Evolutionary conservation across 768 basidiomycete genomes (phyloP), one percentile per base, ranked within the genome.

Genomic region (Amanita thiersii): DNA sequence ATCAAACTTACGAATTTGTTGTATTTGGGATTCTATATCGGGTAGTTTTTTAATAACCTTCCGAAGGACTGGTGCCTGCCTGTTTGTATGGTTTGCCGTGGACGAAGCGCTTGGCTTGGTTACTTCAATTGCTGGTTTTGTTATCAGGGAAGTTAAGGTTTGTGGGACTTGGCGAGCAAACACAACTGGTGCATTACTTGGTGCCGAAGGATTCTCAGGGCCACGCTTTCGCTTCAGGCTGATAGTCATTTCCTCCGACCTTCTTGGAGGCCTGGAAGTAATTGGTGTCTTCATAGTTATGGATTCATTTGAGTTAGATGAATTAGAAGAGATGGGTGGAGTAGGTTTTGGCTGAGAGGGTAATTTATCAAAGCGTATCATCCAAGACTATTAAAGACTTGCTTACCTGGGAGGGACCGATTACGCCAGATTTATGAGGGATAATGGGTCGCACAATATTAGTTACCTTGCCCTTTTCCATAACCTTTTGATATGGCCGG

Each of bases 211-310:
- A 32, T 43, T 47, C 25, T 66, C 64, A 20, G 58, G 45, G 12
- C 58, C 62, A 44, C 69, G 56, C 48, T 72, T 73, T 25, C 70
- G 64, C 48, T 73, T 70, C 30, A 70, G 48, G 26, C 34, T 55
- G 3, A 53, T 47, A 7, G 53, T 11, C 2, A 20, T 7, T 21
- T 42, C 17, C 25, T 9, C 24, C 17, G 14, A 14, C n/a, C 5
- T 6, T 3, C 20, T 10, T 8, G 17, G 38, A 28, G 23, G 25
- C 14, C 15, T 8, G n/a, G 26, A 28, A 7, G 42, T 14, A 23
- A 20, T 11, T 29, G 7, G 7, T n/a, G 17, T 12, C 12, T 19
- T 37, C 17, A 14, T 19, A n/a, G 15, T 19, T 12, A 10, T 19
- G 20, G 10, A 20, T 36, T n/a, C 29, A 24, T 43, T n/a, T n/a